Percentiles rank a stretch among this genome's conserved stretches.
Evolutionary conservation across 192 early-diverging fungal genomes (phyloP).

Genomic region (Coemansia umbellata): DNA sequence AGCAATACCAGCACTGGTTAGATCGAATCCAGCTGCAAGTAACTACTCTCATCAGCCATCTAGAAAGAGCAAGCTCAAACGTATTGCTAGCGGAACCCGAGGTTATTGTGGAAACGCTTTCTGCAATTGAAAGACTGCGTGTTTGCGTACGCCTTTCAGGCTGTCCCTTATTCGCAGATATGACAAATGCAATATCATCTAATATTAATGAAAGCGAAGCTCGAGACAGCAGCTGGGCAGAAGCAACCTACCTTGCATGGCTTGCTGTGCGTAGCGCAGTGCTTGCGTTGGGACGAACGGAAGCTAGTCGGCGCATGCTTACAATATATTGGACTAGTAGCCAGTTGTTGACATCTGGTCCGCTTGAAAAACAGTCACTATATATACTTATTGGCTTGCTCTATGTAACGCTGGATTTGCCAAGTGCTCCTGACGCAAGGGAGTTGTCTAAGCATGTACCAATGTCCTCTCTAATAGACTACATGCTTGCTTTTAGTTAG

Average conservation of each 20-base stretch:
- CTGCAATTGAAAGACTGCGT: slow-evolving; percentile 15
- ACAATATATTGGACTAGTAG: slow-evolving; percentile 14
- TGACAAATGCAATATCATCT: neutral
- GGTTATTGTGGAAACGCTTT: slow-evolving; percentile 1
- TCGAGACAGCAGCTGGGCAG: slow-evolving; percentile 14
- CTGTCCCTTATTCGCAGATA: neutral
- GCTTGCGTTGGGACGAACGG: slow-evolving; percentile 6
- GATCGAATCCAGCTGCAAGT: neutral
- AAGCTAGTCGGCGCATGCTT: slow-evolving; percentile 4
- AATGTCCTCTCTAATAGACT: slow-evolving; percentile 9
- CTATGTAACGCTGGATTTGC: slow-evolving; percentile 20
- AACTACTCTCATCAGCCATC: neutral
- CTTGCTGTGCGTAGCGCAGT: slow-evolving; percentile 12
- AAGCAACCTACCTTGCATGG: slow-evolving; percentile 27
- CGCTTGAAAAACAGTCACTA: neutral
- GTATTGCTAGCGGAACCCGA: neutral
- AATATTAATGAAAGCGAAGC: neutral
- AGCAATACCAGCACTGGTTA: slow-evolving; percentile 23
- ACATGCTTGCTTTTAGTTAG: neutral
- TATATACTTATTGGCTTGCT: slow-evolving; percentile 6
- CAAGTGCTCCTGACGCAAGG: slow-evolving; percentile 9
- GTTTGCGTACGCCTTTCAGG: slow-evolving; percentile 13
- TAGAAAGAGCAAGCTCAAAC: neutral
- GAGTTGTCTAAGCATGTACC: slow-evolving; percentile 21
- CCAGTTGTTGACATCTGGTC: neutral